Evolutionary conservation across 1,139 yeast species (phyloP), one percentile per base, ranked within the genome.

Genomic region (Yamadazyma buinensis): DNA sequence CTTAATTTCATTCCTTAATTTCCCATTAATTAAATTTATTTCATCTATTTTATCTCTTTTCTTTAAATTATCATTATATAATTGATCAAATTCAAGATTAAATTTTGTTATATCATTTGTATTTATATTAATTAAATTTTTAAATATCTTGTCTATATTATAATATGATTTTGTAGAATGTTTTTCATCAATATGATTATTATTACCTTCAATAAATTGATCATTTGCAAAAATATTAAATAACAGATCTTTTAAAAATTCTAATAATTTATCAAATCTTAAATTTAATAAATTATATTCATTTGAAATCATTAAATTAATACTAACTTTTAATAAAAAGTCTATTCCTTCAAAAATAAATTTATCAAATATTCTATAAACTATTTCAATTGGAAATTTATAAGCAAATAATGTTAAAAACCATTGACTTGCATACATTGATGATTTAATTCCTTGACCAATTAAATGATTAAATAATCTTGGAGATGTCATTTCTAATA

Each of bases 371-470:
- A 92, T 84, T 38, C 95, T 71, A 43, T 85, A 65, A 26, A 87
- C 95, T 49, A 87, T 80, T 37, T 80, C 84, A 34, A 86, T 63
- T 11, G 98, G 97, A 57, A 90, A 86, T 52, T 85, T 84, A 64
- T 92, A 92, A 11, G 96, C 95, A 62, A 92, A 92, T 46, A 92
- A 73, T 0, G 98, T 92, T 48, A 88, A 69, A 53, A 92, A 88
- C 97, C 97, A 92, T 57, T 92, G 97, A 1, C 92, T 77, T 0
- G 96, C 97, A 64, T 86, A 92, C 97, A 90, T 90, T 15, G 92
- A 82, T 1, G 95, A 82, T 41, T 82, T 76, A 15, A 92, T 80
- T 4, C 97, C 97, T 55, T 87, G 92, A 43, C 86, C 78, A 18
- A 75, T 72, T 50, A 92, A 64, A 61, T 92, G 97, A 37, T 77